Evolutionary conservation across 2,329 filamentous ascomycete genomes (phyloP).

Genomic region (Beauveria sp.): DNA sequence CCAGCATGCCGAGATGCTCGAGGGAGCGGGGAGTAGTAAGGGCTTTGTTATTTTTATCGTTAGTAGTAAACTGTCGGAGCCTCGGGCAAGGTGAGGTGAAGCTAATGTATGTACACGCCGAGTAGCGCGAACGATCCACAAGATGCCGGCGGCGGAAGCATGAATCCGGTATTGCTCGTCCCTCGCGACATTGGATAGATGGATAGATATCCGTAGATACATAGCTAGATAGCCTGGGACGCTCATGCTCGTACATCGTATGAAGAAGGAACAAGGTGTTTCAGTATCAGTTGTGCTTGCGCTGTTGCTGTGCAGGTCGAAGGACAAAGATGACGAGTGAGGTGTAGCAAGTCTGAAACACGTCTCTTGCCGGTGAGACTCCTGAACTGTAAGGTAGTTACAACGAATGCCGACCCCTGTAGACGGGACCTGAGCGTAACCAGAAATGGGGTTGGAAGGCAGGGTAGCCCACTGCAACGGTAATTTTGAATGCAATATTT

Average conservation of each 20-base stretch:
- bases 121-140: neutral
- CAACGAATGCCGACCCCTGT: neutral
- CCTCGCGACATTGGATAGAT: neutral
- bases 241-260: no score
- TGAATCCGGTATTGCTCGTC: neutral
- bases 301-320: neutral
- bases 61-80: neutral
- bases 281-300: constrained; percentile 1
- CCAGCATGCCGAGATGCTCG: no score
- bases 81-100: neutral
- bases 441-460: neutral
- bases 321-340: neutral
- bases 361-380: neutral
- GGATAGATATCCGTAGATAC: no score
- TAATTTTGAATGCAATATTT: neutral
- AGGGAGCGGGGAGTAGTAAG: no score
- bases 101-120: neutral
- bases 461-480: neutral
- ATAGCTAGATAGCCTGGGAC: no score
- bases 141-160: neutral
- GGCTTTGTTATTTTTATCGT: no score
- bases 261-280: neutral
- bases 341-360: constrained; percentile 4
- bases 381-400: neutral
- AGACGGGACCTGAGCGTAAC: constrained; percentile 2